A percentile compares a stretch with the other conserved stretches of the same genome.
Evolutionary conservation across 1,284 basidiomycete genomes (phyloP).

Genomic region (Ganoderma lucidum): DNA sequence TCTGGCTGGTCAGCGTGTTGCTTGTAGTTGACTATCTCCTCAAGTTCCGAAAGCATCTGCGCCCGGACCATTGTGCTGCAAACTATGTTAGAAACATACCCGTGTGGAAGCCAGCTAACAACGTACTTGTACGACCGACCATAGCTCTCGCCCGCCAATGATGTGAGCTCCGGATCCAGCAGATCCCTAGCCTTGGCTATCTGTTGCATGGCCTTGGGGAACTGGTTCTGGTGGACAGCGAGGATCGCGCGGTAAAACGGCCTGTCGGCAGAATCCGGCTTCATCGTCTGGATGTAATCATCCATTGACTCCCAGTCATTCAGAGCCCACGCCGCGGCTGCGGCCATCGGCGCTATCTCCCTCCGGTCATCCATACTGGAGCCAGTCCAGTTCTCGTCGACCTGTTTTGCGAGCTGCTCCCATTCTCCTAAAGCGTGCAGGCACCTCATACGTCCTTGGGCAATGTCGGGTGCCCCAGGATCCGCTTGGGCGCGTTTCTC

Average conservation of each 20-base stretch:
- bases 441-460: constrained; percentile 94
- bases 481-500: constrained; percentile 80
- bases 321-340: constrained; percentile 96
- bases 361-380: constrained; percentile 87
- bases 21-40: constrained; percentile 98
- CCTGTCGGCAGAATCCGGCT: constrained; percentile 91
- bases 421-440: constrained; percentile 98
- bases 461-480: constrained; percentile 75
- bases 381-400: constrained; percentile 90
- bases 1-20: constrained; percentile 94
- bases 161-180: constrained; percentile 91
- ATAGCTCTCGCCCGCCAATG: constrained; percentile 96
- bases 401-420: constrained; percentile 90
- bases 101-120: constrained; percentile 8
- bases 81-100: constrained; percentile 19
- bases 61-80: constrained; percentile 93
- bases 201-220: constrained; percentile 88
- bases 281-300: constrained; percentile 95
- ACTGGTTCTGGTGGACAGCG: constrained; percentile 96
- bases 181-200: constrained; percentile 96
- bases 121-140: constrained; percentile 93
- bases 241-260: constrained; percentile 98
- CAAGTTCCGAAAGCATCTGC: constrained; percentile 98
- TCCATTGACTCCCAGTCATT: constrained; percentile 99
- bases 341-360: constrained; percentile 95